phyloP scores from a whole-genome alignment of 2,329 filamentous ascomycete species.

The Sclerotinia glacialis region DNA sequence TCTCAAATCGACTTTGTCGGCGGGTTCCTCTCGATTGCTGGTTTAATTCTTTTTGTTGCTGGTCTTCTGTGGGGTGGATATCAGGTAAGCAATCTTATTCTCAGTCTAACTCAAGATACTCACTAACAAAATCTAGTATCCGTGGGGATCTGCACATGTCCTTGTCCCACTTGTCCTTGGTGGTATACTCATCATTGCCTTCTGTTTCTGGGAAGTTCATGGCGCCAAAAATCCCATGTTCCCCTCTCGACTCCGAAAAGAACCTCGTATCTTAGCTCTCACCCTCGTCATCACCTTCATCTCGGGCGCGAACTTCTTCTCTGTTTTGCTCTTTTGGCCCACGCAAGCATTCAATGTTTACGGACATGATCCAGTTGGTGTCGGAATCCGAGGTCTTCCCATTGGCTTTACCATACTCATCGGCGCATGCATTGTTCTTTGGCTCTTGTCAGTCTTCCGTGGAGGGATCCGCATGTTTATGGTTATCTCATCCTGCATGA shows the following conservation, averaged over 20 bases:
- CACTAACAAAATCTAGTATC: constrained; percentile 56
- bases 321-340: constrained; percentile 53
- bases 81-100: constrained; percentile 28
- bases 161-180: constrained; percentile 55
- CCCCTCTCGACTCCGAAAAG: constrained; percentile 53
- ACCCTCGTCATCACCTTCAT: constrained; percentile 58
- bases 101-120: not conserved
- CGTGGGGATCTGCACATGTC: constrained; percentile 55
- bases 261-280: constrained; percentile 50
- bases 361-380: constrained; percentile 60
- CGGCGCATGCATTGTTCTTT: constrained; percentile 58
- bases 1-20: constrained; percentile 51
- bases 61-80: constrained; percentile 58
- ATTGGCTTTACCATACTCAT: constrained; percentile 60
- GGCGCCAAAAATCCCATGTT: constrained; percentile 47
- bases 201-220: constrained; percentile 54
- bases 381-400: constrained; percentile 62
- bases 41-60: constrained; percentile 51
- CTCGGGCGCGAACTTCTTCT: constrained; percentile 52
- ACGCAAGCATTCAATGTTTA: constrained; percentile 64
- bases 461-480: constrained; percentile 59
- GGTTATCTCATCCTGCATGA: constrained; percentile 57
- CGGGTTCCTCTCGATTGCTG: constrained; percentile 49
- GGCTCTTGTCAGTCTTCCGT: constrained; percentile 56
- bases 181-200: constrained; percentile 45